phyloP scores from a whole-genome alignment of 225 moss, liverwort and hornwort genomes.

The Marchantia paleacea region DNA sequence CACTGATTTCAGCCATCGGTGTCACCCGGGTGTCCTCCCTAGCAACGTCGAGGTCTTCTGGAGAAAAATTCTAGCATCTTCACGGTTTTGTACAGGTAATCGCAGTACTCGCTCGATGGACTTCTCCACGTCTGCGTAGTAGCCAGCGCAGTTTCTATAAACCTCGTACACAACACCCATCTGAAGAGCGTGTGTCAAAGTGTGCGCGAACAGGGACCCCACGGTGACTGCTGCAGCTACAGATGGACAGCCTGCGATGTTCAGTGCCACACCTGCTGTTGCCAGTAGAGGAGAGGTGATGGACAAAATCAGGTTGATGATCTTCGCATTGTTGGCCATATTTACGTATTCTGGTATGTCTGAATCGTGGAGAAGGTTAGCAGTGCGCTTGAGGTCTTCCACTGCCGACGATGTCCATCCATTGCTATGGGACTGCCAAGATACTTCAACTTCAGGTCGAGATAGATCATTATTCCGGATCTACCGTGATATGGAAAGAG shows the following conservation, averaged over 20 bases:
- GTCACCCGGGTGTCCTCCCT: conserved; percentile 4
- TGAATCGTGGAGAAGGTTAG: conserved; percentile 37
- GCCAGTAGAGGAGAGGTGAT: conserved; percentile 34
- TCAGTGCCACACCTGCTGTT: conserved; percentile 18
- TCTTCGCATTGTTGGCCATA: conserved; percentile 36
- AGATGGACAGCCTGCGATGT: conserved; percentile 3
- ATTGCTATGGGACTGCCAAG: conserved; percentile 23
- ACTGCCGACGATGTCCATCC: conserved; percentile 50
- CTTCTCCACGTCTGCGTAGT: conserved; percentile 26
- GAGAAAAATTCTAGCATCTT: conserved; percentile 23
- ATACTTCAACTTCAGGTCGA: conserved; percentile 5
- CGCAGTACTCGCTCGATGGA: conserved; percentile 23
- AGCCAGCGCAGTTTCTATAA: conserved; percentile 34
- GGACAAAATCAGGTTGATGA: conserved; percentile 38
- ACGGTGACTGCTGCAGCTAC: conserved; percentile 19
- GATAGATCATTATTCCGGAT: too few species aligned
- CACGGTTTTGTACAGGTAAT: conserved; percentile 19
- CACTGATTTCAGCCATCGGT: background rate
- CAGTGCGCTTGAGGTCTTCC: conserved; percentile 39
- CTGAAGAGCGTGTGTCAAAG: conserved; percentile 23
- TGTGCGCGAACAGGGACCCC: conserved; percentile 18
- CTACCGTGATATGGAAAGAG: too few species aligned
- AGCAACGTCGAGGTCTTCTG: conserved; percentile 24
- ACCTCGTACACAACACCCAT: conserved; percentile 31
- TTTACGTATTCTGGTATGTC: conserved; percentile 46